Percentiles rank a stretch among this genome's conserved stretches.
phyloP scores from a whole-genome alignment of 1,284 basidiomycete genomes.

The Schizophyllum commune region DNA sequence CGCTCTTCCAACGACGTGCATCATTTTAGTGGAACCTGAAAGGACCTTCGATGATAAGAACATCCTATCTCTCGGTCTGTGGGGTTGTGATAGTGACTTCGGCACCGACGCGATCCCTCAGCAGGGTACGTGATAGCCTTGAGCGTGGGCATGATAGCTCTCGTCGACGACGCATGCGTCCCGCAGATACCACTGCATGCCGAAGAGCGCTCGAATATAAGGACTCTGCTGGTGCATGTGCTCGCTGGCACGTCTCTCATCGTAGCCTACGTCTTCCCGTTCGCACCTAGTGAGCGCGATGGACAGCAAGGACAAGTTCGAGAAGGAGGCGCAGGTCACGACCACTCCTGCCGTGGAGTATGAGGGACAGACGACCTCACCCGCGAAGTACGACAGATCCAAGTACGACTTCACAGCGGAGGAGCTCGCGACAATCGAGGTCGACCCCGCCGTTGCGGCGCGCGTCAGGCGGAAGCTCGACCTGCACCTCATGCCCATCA shows the following conservation, averaged over 20 bases:
- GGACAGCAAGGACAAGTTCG: neutral
- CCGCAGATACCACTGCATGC: neutral
- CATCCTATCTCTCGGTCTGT: neutral
- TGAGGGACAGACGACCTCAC: neutral
- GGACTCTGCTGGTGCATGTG: too few species aligned
- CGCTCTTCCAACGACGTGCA: neutral
- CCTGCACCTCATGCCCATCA: constrained; percentile 1
- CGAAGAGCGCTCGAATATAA: neutral
- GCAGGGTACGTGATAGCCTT: neutral
- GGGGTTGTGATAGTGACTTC: neutral
- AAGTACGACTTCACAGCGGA: constrained; percentile 1
- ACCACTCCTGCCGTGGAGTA: neutral
- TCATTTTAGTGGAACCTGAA: neutral
- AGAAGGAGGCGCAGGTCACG: neutral
- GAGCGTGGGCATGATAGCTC: neutral
- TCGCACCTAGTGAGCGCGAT: neutral
- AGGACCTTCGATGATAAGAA: neutral
- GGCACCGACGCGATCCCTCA: neutral
- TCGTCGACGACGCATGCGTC: neutral
- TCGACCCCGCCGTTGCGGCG: neutral
- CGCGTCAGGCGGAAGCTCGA: constrained; percentile 1
- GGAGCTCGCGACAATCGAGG: neutral
- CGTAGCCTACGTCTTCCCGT: neutral
- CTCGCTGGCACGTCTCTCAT: neutral
- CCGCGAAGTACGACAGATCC: neutral